Evolutionary conservation across 2,329 filamentous ascomycete species (phyloP).

Genomic region (Talaromyces sp.): DNA sequence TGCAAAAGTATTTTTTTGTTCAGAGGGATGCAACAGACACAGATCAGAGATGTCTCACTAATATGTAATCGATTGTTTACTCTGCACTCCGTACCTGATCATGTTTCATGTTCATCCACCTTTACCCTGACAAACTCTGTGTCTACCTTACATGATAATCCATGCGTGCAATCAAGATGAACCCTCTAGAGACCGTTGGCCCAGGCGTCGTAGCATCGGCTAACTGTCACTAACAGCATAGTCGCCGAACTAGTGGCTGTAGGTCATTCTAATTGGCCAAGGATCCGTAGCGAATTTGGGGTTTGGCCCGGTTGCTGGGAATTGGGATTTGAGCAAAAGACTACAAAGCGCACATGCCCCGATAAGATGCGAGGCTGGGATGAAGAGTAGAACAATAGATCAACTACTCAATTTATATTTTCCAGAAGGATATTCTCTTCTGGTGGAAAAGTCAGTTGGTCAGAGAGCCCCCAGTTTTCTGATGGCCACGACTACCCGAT

Average conservation of each 20-base stretch:
- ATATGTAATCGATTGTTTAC: neutral
- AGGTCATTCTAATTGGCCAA: neutral
- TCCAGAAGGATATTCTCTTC: neutral
- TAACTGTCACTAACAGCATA: neutral
- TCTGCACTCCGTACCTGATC: neutral
- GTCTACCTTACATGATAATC: neutral
- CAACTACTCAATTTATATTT: neutral
- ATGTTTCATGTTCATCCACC: neutral
- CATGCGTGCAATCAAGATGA: neutral
- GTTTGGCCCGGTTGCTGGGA: neutral
- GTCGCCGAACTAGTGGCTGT: conserved; percentile 8
- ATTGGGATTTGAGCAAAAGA: neutral
- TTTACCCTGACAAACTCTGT: neutral
- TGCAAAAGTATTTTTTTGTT: neutral
- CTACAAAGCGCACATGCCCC: neutral
- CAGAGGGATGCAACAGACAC: neutral
- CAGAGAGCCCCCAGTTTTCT: neutral
- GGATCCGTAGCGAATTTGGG: neutral
- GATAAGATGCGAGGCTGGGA: neutral
- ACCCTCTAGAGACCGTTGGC: neutral
- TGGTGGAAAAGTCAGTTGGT: neutral
- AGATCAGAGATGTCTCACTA: neutral
- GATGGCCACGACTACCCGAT: neutral
- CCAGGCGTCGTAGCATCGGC: conserved; percentile 1
- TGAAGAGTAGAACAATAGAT: neutral